Evolutionary conservation across 2,329 filamentous ascomycete species (phyloP).

Genomic region (Fusarium sulawesiense): DNA sequence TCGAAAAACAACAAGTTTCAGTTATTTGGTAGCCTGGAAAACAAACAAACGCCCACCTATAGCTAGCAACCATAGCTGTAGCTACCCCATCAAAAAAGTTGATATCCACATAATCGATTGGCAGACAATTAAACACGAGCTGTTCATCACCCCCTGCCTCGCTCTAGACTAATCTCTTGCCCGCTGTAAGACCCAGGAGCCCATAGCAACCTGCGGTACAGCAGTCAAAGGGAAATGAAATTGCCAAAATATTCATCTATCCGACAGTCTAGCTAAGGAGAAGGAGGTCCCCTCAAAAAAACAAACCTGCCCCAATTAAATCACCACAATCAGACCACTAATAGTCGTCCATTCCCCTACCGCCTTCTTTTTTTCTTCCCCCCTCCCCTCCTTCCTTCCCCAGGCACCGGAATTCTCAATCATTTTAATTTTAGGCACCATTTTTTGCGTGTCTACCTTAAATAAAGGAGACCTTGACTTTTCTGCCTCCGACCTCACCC

Average conservation of each 20-base stretch:
- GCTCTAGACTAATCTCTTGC: not conserved
- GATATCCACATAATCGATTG: constrained; percentile 9
- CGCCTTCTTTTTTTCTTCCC: constrained; percentile 20
- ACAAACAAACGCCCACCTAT: not conserved
- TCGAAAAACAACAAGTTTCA: not conserved
- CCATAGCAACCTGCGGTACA: constrained; percentile 13
- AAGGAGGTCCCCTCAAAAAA: not conserved
- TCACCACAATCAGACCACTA: constrained; percentile 29
- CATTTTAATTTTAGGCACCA: constrained; percentile 35
- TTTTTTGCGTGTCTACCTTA: constrained; percentile 16
- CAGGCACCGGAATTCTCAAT: constrained; percentile 37
- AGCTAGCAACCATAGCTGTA: not conserved
- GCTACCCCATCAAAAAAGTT: constrained; percentile 2
- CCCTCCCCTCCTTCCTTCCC: not conserved
- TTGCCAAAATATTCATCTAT: constrained; percentile 24
- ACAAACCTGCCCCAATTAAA: constrained; percentile 6
- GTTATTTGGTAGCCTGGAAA: not conserved
- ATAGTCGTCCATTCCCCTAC: constrained; percentile 12
- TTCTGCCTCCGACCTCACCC: not conserved
- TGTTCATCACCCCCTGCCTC: not conserved
- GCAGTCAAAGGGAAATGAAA: not conserved
- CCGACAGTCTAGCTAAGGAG: constrained; percentile 21
- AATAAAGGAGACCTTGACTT: constrained; percentile 1
- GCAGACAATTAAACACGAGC: constrained; percentile 9
- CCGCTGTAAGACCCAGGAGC: constrained; percentile 20